Evolutionary conservation across 1,284 basidiomycete genomes (phyloP).

Genomic region (Ganoderma boninense): DNA sequence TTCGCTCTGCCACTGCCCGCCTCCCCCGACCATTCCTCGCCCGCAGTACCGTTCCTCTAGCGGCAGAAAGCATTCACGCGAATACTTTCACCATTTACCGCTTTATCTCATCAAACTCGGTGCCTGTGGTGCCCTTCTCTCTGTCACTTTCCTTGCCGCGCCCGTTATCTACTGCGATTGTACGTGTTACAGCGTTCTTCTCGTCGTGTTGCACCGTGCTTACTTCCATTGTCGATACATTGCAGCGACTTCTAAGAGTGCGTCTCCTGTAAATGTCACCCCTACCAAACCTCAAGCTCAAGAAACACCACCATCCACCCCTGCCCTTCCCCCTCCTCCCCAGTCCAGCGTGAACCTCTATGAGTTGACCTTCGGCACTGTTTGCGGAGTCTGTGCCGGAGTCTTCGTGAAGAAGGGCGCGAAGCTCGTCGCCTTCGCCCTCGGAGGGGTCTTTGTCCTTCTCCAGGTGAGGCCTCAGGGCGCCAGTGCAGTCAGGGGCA

Average conservation of each 20-base stretch:
- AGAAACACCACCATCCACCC: slow-evolving; percentile 24
- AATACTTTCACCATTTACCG: not conserved
- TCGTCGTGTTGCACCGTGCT: not conserved
- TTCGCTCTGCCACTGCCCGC: not conserved
- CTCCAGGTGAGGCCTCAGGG: slow-evolving; percentile 68
- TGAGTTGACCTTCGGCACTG: slow-evolving; percentile 89
- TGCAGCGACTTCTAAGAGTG: slow-evolving; percentile 21
- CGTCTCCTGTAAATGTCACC: slow-evolving; percentile 6
- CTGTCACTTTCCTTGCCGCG: slow-evolving; percentile 36
- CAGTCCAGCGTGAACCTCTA: slow-evolving; percentile 79
- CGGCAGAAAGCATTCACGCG: not conserved
- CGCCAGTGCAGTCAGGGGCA: not conserved
- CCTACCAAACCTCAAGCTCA: slow-evolving; percentile 15
- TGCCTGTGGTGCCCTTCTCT: slow-evolving; percentile 38
- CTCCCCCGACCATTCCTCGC: slow-evolving; percentile 5
- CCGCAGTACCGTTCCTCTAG: not conserved
- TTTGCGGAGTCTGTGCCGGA: slow-evolving; percentile 89
- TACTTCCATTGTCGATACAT: not conserved
- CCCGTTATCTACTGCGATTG: slow-evolving; percentile 44
- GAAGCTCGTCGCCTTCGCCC: slow-evolving; percentile 81
- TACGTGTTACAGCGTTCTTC: slow-evolving; percentile 28
- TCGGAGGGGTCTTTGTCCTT: slow-evolving; percentile 88
- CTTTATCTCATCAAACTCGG: slow-evolving; percentile 26
- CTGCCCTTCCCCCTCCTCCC: slow-evolving; percentile 59
- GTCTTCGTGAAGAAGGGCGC: slow-evolving; percentile 96